These are phyloP conservation scores for Tubosaeta sp. DNA, from an alignment of 768 basidiomycete genomes.

Conservation along the genomic window DNA sequence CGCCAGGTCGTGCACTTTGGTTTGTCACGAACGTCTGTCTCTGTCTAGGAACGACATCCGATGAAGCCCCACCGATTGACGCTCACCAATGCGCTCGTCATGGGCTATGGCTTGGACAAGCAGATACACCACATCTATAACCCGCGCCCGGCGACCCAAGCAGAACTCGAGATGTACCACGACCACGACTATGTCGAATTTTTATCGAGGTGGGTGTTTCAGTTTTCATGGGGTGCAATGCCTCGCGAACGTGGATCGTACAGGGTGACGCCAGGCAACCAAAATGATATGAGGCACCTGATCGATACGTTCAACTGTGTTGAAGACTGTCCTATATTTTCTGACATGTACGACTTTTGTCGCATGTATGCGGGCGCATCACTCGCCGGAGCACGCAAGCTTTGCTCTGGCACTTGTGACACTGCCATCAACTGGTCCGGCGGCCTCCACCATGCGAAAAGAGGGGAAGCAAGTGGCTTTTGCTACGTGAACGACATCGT, in stretches of 20 bases:
- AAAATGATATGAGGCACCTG: conserved; percentile 64
- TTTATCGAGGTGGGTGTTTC: conserved; percentile 65
- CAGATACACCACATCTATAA: conserved; percentile 90
- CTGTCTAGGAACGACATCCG: conserved; percentile 84
- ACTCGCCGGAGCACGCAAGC: conserved; percentile 84
- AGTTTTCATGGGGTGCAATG: not conserved
- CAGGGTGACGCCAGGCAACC: conserved; percentile 81
- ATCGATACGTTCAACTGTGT: conserved; percentile 91
- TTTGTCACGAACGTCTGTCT: not conserved
- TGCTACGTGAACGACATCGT: conserved; percentile 99
- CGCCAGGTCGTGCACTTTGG: not conserved
- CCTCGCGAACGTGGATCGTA: not conserved
- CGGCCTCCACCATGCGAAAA: conserved; percentile 96
- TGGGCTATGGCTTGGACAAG: conserved; percentile 95
- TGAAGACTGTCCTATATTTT: conserved; percentile 95
- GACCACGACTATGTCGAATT: conserved; percentile 96
- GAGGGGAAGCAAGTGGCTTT: conserved; percentile 96
- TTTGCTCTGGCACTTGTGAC: conserved; percentile 81
- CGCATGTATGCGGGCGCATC: conserved; percentile 91
- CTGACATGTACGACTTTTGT: conserved; percentile 93
- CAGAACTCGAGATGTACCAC: conserved; percentile 88
- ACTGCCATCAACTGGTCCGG: conserved; percentile 99
- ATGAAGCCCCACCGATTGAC: conserved; percentile 99
- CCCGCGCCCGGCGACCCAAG: conserved; percentile 83
- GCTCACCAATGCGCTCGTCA: conserved; percentile 89